Evolutionary conservation across 805 yeast genomes (phyloP).

Genomic region (Monosporozyma solicola): DNA sequence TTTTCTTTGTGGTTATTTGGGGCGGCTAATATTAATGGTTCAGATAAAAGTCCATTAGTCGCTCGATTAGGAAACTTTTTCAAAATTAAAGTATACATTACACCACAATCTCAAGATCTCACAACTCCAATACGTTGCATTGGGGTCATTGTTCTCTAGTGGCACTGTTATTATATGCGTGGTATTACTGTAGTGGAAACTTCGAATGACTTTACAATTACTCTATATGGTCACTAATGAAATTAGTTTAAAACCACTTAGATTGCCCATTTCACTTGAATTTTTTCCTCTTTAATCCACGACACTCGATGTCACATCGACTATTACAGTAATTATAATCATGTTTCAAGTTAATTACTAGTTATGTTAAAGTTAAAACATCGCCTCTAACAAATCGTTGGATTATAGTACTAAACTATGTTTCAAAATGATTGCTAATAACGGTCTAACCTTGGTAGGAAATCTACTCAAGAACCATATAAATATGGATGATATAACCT

Average conservation of each 20-base stretch:
- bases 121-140: background rate
- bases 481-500: background rate
- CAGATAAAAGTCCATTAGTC: conserved; percentile 1
- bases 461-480: background rate
- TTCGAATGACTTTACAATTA: background rate
- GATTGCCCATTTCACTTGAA: background rate
- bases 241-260: background rate
- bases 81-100: background rate
- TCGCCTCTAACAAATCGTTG: background rate
- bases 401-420: background rate
- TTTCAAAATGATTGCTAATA: background rate
- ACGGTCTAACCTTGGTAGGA: background rate
- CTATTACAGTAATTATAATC: background rate
- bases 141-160: background rate
- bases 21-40: background rate
- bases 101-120: background rate
- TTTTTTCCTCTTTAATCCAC: background rate
- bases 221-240: background rate
- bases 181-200: background rate
- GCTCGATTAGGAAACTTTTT: conserved; percentile 3
- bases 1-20: conserved; percentile 1
- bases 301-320: background rate
- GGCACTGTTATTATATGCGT: background rate
- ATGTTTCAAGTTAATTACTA: background rate
- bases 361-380: background rate